Evolutionary conservation across 2,329 filamentous ascomycete genomes (phyloP).

Genomic region (Ophiocordyceps camponoti-floridani): DNA sequence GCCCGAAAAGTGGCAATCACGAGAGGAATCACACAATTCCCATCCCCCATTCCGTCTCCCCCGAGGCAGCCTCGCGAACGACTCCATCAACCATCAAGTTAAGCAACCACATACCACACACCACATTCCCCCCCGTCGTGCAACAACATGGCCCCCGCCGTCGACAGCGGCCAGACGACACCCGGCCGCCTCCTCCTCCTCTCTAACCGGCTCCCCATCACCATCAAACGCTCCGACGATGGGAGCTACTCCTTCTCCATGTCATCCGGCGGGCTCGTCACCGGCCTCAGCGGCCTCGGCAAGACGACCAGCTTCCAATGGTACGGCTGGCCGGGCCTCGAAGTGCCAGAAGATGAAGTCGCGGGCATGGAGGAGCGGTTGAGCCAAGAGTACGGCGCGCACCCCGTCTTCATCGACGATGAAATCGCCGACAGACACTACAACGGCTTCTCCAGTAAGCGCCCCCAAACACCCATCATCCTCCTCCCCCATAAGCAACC

Average conservation of each 20-base stretch:
- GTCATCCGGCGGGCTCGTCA: constrained; percentile 92
- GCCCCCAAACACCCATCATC: background rate
- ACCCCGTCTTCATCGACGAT: constrained; percentile 85
- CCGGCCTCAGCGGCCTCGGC: constrained; percentile 74
- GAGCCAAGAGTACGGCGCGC: constrained; percentile 73
- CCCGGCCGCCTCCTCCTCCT: constrained; percentile 56
- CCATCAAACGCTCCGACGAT: constrained; percentile 84
- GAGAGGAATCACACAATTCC: no score
- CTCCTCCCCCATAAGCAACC: no score
- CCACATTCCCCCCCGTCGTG: no score
- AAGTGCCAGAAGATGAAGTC: constrained; percentile 74
- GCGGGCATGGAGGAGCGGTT: constrained; percentile 56
- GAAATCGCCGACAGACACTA: constrained; percentile 91
- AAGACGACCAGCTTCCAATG: constrained; percentile 93
- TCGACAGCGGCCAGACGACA: constrained; percentile 13
- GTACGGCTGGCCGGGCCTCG: constrained; percentile 95
- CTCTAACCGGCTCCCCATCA: constrained; percentile 90
- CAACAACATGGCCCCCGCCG: constrained; percentile 12
- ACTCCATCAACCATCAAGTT: no score
- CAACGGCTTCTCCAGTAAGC: constrained; percentile 89
- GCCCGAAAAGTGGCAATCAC: no score
- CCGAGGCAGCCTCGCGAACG: no score
- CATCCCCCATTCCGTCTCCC: no score
- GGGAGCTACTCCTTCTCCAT: constrained; percentile 87
- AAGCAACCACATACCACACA: no score